Evolutionary conservation across 1,139 yeast genomes (phyloP), one percentile per base, ranked within the genome.

Genomic region (Geotrichum histeridarum): DNA sequence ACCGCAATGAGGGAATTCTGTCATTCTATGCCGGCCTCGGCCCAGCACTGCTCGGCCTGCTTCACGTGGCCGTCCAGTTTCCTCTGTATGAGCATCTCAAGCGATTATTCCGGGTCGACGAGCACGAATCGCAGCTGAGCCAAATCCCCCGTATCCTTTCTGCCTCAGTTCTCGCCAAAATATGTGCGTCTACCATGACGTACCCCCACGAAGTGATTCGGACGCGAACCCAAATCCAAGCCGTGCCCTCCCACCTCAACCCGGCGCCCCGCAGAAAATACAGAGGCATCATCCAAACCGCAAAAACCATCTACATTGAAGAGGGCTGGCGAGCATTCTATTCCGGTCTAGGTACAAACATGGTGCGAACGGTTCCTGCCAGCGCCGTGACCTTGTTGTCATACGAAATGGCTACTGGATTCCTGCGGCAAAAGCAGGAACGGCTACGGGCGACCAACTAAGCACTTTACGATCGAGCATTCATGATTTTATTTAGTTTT

Each of bases 191-290:
- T 53, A 77, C 90, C 2, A 77, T 89, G 54, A 91, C 99, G 0
- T 93, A 93, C 66, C 99, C 99, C 1, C 99, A 93, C 72, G 99
- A 93, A 69, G 93, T 93, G 42, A 76, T 94, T 51, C 79, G 99
- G 63, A 91, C 99, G 4, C 78, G 98, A 64, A 79, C 90, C 80
- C 99, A 93, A 72, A 80, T 86, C 60, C 68, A 63, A 52, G 58
- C 60, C 39, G 54, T 47, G n/a, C 42, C 15, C 12, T 8, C 49
- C 2, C 8, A 5, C 30, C 11, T 9, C 59, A 66, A 70, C 39
- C 64, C 65, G 55, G 57, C 64, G 46, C 62, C 63, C 7, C 8
- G 51, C 51, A 49, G 57, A 55, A 65, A 67, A 56, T 73, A 71
- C 58, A 61, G 65, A 12, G 75, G 77, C 53, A 68, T 81, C 46